A percentile compares a stretch with the other conserved stretches of the same genome.
Conservation (phyloP, 2,329 filamentous ascomycete genomes). For the Xylariaceae sp. region DNA sequence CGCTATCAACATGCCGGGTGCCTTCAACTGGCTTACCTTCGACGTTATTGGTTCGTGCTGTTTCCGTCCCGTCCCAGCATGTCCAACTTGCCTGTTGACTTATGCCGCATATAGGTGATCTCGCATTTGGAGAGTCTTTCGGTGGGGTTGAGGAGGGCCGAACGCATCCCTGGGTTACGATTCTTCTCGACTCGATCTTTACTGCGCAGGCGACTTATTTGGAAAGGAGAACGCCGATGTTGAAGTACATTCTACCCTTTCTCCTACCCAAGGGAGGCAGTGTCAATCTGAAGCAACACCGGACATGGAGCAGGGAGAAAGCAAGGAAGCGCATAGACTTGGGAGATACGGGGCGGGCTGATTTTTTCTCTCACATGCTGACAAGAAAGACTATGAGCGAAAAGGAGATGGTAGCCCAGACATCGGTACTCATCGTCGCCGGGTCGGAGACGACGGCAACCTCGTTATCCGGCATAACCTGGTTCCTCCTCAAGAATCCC, state of each 20-base stretch:
- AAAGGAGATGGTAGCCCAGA: slow-evolving; percentile 27
- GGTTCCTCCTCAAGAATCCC: slow-evolving; percentile 36
- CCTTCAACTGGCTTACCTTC: slow-evolving; percentile 28
- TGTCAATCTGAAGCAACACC: slow-evolving; percentile 11
- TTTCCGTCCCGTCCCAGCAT: not conserved
- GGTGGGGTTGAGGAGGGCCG: slow-evolving; percentile 15
- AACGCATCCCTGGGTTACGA: slow-evolving; percentile 17
- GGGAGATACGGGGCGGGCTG: slow-evolving; percentile 17
- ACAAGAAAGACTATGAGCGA: slow-evolving; percentile 19
- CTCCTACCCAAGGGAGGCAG: slow-evolving; percentile 11
- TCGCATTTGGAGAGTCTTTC: slow-evolving; percentile 21
- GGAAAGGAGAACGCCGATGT: not conserved
- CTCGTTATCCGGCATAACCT: slow-evolving; percentile 35
- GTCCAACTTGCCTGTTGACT: not conserved
- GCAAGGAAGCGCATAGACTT: slow-evolving; percentile 18
- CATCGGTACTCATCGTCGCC: slow-evolving; percentile 35
- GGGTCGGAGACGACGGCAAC: slow-evolving; percentile 47
- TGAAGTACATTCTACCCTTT: slow-evolving; percentile 12
- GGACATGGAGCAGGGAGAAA: slow-evolving; percentile 11
- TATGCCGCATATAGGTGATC: slow-evolving; percentile 11
- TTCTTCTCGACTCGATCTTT: slow-evolving; percentile 14
- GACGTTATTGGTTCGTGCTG: slow-evolving; percentile 29
- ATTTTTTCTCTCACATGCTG: slow-evolving; percentile 24
- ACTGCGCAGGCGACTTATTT: slow-evolving; percentile 2
- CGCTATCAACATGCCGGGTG: slow-evolving; percentile 23